Base-by-base conservation (phyloP, 208 protist species). In the Trypanosoma melophagium region DNA sequence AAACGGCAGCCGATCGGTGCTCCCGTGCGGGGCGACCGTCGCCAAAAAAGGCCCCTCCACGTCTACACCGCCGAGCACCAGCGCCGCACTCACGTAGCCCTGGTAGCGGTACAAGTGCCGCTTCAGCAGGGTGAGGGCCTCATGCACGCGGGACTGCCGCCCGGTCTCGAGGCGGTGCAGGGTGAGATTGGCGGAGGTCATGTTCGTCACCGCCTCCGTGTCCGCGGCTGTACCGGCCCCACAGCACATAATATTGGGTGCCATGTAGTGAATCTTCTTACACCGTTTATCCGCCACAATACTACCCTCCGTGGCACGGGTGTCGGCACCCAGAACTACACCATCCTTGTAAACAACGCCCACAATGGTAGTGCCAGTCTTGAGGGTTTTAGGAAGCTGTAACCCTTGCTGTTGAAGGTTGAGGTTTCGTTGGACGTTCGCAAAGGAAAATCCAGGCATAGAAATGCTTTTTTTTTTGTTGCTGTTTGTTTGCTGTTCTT, bases 251-350 rank as follows among this genome's bases (percentile, higher is more conserved):
- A 99, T 99, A 72, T 99, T 99, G 44, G 98, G 95, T 9, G 99
- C 97, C 81, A 99, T 99, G 87, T 99, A 99, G 81, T 99, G 99
- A 71, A 99, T 99, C 90, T 99, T 99, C 64, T 98, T 86, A 89
- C 99, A 99, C 70, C 98, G 98, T 87, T 99, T 99, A 75, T 99
- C 99, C 2, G 97, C 98, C 21, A 99, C 99, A 66, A 99, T 99
- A 64, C 83, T 89, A 41, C 98, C 99, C 60, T 96, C 92, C 13
- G 99, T 99, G 16, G 99, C 99, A 61, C 99, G 90, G 3, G 99
- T 99, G 88, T 99, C 99, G 35, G 99, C 99, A 28, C 98, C 99
- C 14, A 99, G 84, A n/a, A 99, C 99, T 16, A 99, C 98, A 60
- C 99, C 98, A 70, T 97, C 97, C 74, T 99, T 97, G 81, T 92